Evolutionary conservation across 164 flowering plant species (phyloP).

Genomic region (Nelumbo lutea): DNA sequence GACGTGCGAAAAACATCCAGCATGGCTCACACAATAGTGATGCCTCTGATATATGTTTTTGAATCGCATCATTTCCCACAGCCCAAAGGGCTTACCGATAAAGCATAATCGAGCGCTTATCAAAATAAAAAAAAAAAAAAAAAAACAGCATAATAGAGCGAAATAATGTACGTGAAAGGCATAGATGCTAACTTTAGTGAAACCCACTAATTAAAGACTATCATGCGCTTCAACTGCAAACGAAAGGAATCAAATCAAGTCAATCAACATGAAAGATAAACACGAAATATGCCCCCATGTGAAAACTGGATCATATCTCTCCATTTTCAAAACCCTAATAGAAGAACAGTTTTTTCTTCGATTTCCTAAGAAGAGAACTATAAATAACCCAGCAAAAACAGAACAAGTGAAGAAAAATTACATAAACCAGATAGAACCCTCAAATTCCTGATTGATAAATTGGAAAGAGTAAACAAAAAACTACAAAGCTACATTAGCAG

Average conservation of each 20-base stretch:
- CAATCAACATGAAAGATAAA: background rate
- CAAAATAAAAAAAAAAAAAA: background rate
- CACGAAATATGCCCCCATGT: background rate
- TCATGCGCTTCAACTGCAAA: background rate
- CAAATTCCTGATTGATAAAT: background rate
- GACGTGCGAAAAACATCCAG: slow-evolving; percentile 33
- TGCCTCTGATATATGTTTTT: slow-evolving; percentile 8
- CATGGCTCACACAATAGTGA: slow-evolving; percentile 12
- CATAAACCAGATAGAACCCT: too few relatives aligned
- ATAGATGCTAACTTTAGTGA: slow-evolving; percentile 4
- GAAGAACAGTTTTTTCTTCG: background rate
- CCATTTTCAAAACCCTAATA: background rate
- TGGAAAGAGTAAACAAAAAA: background rate
- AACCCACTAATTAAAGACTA: background rate
- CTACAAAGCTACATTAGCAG: background rate
- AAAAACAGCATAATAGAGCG: background rate
- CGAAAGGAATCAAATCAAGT: background rate
- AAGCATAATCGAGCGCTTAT: background rate
- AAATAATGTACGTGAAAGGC: background rate
- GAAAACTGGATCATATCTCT: background rate
- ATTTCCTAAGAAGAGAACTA: background rate
- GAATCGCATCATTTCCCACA: slow-evolving; percentile 24
- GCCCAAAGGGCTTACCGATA: slow-evolving; percentile 4
- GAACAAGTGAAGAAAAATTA: background rate
- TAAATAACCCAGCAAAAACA: background rate